phyloP scores from a whole-genome alignment of 2,329 filamentous ascomycete genomes.

The Penicillium griseofulvum region DNA sequence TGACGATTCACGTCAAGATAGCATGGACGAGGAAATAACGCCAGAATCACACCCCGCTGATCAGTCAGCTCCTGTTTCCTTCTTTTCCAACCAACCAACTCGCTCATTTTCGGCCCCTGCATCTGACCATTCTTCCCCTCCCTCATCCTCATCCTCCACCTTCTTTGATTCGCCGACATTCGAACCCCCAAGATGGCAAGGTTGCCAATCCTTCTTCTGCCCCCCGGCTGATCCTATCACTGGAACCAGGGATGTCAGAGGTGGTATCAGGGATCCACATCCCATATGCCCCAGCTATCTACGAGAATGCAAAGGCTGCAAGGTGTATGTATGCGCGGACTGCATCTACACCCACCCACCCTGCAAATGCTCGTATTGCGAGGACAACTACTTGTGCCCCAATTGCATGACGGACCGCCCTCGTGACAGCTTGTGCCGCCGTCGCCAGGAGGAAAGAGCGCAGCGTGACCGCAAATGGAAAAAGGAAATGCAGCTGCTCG shows the following conservation, averaged over 20 bases:
- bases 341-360: conserved; percentile 42
- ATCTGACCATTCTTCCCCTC: conserved; percentile 41
- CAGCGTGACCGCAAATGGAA: conserved; percentile 42
- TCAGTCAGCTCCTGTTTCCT: conserved; percentile 19
- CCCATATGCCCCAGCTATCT: conserved; percentile 45
- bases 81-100: conserved; percentile 29
- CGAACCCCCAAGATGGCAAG: conserved; percentile 44
- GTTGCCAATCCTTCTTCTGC: conserved; percentile 51
- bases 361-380: conserved; percentile 46
- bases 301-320: conserved; percentile 47
- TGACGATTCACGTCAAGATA: conserved; percentile 32
- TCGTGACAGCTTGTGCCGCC: conserved; percentile 41
- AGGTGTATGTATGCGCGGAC: conserved; percentile 47
- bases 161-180: conserved; percentile 36
- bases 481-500: conserved; percentile 41
- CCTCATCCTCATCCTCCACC: conserved; percentile 40
- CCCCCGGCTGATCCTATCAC: conserved; percentile 24
- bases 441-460: conserved; percentile 38
- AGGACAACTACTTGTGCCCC: conserved; percentile 44
- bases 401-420: conserved; percentile 43
- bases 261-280: conserved; percentile 46
- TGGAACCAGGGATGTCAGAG: conserved; percentile 5
- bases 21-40: conserved; percentile 23
- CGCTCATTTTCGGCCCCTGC: conserved; percentile 40
- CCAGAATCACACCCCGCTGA: conserved; percentile 19